These are phyloP conservation scores for Isatis lusitanica DNA, from an alignment of 441 rosid genomes.

Conservation along the genomic window DNA sequence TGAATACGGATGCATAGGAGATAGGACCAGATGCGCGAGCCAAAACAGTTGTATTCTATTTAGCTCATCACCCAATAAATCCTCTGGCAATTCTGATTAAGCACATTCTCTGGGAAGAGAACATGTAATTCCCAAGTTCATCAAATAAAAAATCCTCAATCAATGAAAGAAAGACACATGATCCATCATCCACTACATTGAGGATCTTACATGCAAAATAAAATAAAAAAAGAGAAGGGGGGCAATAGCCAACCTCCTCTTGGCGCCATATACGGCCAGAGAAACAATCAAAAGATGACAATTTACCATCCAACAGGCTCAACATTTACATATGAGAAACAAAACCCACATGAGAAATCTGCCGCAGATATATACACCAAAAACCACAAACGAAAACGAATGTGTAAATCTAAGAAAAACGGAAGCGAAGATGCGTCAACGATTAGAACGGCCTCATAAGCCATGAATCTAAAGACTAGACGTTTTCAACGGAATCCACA, in stretches of 20 bases:
- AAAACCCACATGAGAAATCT: background rate
- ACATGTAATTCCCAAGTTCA: background rate
- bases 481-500: background rate
- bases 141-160: background rate
- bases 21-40: background rate
- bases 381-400: conserved; percentile 7
- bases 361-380: background rate
- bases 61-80: background rate
- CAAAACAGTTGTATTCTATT: background rate
- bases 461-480: background rate
- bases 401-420: background rate
- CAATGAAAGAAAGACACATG: background rate
- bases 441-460: background rate
- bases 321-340: conserved; percentile 9
- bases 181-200: background rate
- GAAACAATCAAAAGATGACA: background rate
- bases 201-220: conserved; percentile 19
- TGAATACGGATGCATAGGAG: conserved; percentile 30
- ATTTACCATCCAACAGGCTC: background rate
- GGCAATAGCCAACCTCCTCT: background rate
- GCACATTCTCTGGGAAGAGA: background rate
- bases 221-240: background rate
- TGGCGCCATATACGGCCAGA: background rate
- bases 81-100: background rate
- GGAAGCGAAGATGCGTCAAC: background rate